phyloP scores from a whole-genome alignment of 1,284 basidiomycete species.

The Pascua guehoae region DNA sequence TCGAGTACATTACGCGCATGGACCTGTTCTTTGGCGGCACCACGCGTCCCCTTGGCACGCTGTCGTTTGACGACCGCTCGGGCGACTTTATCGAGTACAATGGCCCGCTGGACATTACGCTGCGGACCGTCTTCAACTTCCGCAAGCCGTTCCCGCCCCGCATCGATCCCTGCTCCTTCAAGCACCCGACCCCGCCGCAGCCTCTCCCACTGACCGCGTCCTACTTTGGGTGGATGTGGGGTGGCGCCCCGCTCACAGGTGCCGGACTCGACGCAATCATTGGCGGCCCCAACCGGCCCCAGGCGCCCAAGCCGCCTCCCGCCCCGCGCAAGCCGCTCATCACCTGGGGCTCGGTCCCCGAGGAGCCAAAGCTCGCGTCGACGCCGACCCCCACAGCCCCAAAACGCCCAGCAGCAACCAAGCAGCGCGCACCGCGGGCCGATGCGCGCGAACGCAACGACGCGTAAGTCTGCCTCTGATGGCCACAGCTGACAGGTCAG shows the following conservation, averaged over 20 bases:
- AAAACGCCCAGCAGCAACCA: conserved; percentile 7
- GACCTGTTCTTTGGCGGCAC: conserved; percentile 38
- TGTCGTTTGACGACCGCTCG: conserved; percentile 46
- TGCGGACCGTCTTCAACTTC: conserved; percentile 50
- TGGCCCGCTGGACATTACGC: conserved; percentile 42
- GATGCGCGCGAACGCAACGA: conserved; percentile 40
- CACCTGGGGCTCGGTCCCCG: conserved; percentile 40
- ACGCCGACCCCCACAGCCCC: conserved; percentile 4
- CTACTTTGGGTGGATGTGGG: conserved; percentile 48
- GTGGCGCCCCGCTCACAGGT: conserved; percentile 45
- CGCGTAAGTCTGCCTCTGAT: conserved; percentile 9
- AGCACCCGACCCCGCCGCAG: conserved; percentile 35
- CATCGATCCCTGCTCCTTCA: conserved; percentile 37
- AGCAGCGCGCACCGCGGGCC: conserved; percentile 23
- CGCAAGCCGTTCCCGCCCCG: conserved; percentile 47
- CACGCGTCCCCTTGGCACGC: conserved; percentile 30
- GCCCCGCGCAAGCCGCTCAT: conserved; percentile 40
- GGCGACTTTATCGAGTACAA: conserved; percentile 49
- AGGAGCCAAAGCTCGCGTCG: not conserved
- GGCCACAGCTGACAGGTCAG: no score
- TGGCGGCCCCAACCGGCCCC: conserved; percentile 43
- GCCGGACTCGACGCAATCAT: conserved; percentile 44
- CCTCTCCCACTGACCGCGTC: conserved; percentile 38
- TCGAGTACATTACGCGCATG: conserved; percentile 43
- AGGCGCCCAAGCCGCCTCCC: conserved; percentile 28